Evolutionary conservation across 768 basidiomycete species (phyloP).

Genomic region (Boletus rubescentipes): DNA sequence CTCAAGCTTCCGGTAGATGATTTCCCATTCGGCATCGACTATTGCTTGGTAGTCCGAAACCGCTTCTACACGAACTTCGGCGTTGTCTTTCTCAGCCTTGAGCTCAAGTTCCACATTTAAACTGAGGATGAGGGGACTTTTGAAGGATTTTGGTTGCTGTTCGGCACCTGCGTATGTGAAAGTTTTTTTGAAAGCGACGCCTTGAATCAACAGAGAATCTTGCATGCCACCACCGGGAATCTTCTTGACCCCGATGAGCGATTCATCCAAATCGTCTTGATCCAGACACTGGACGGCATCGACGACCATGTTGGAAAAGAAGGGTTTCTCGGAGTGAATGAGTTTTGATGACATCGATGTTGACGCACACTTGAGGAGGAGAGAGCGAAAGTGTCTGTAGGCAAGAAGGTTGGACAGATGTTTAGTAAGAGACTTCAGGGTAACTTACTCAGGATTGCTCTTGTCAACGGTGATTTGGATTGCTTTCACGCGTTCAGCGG

Average conservation of each 20-base stretch:
- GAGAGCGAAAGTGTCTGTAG: conserved; percentile 90
- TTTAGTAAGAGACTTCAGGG: conserved; percentile 14
- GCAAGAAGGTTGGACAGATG: conserved; percentile 7
- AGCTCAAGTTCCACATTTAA: conserved; percentile 97
- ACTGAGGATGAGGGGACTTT: conserved; percentile 85
- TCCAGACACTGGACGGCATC: conserved; percentile 93
- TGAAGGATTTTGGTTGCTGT: conserved; percentile 95
- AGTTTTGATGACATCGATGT: conserved; percentile 99
- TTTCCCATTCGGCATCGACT: conserved; percentile 99
- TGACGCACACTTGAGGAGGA: conserved; percentile 93
- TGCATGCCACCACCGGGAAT: conserved; percentile 97
- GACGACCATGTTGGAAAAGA: conserved; percentile 99
- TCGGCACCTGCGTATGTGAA: conserved; percentile 99
- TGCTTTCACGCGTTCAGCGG: conserved; percentile 81
- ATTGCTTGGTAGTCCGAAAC: conserved; percentile 99
- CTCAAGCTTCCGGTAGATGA: conserved; percentile 96
- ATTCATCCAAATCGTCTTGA: conserved; percentile 92
- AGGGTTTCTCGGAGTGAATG: conserved; percentile 97
- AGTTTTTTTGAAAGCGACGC: conserved; percentile 99
- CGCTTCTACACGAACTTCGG: conserved; percentile 94
- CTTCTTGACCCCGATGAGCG: conserved; percentile 96
- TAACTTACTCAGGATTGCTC: conserved; percentile 86
- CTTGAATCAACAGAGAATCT: conserved; percentile 84
- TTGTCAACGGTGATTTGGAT: conserved; percentile 90
- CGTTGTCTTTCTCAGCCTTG: conserved; percentile 99